Base-by-base conservation (phyloP, 495 filamentous ascomycete species). In the Aspergillus steynii region DNA sequence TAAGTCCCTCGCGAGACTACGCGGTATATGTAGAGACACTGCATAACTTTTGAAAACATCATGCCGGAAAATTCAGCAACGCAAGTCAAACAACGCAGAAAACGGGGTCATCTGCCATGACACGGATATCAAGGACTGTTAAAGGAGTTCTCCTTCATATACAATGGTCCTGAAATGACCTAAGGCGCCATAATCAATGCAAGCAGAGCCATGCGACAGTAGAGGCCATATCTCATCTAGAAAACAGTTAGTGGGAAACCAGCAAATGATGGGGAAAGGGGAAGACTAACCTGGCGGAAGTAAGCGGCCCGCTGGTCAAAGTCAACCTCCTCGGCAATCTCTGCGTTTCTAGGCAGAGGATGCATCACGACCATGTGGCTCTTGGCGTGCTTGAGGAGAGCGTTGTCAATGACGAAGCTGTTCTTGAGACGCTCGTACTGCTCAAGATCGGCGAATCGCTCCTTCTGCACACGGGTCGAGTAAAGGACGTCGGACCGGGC, bases 221-320 rank as follows among this genome's bases (percentile, higher is more conserved):
- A 98, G 57, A 99, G 86, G 61, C 95, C 95, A 78, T 98, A 97
- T 75, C 88, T 85, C 95, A 99, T 99, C 96, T 99, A 70, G 58
- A 65, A 77, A 73, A 63, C 59, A 55, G 53, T 60, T 50, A 46
- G 7, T 31, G 56, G 5, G 9, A 15, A 10, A 42, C 12, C 27
- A 28, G 12, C 27, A 28, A 42, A 51, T 51, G 15, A 29, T 60
- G 55, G 31, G 50, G 9, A 29, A 55, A 54, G 55, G 47, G 6
- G 20, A 48, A 59, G 68, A 84, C 89, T 81, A 79, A 97, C 95
- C 89, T 99, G 95, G 90, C 95, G 87, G 77, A 98, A 98, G 81
- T 99, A 99, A 58, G 96, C 95, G 37, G 95, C 94, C 69, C 95
- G 81, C 75, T 94, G 91, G 81, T 99, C 95, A 79, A 93, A 96